Evolutionary conservation across 2,329 filamentous ascomycete genomes (phyloP).

Genomic region (Lasiodiplodia sp.): DNA sequence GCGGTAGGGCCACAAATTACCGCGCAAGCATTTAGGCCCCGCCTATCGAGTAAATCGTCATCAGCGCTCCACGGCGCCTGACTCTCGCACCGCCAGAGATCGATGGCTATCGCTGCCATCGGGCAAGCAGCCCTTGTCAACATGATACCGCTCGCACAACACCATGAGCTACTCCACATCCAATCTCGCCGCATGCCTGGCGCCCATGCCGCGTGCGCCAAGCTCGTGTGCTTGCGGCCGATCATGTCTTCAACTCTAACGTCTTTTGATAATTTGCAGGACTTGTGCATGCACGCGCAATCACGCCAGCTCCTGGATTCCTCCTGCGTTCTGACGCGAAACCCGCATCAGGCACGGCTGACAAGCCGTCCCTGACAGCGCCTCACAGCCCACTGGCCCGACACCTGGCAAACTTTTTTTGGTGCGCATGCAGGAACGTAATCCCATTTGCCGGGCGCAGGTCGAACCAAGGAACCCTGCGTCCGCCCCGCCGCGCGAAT

Average conservation of each 20-base stretch:
- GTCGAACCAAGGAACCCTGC: conserved; percentile 14
- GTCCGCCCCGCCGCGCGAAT: conserved; percentile 11
- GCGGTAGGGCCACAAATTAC: conserved; percentile 23
- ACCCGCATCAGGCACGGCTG: conserved; percentile 1
- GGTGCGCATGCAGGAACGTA: conserved; percentile 9
- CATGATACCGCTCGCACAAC: conserved; percentile 15
- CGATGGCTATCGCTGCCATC: conserved; percentile 13
- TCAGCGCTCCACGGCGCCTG: conserved; percentile 16
- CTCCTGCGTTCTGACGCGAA: conserved; percentile 4
- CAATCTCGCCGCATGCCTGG: conserved; percentile 22
- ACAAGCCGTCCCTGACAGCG: conserved; percentile 3
- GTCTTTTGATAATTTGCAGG: conserved; percentile 10
- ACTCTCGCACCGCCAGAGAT: conserved; percentile 27
- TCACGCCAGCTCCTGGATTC: neutral
- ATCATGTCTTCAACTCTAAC: conserved; percentile 18
- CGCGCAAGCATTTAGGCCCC: conserved; percentile 21
- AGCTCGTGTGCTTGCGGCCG: conserved; percentile 8
- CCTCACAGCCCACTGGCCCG: neutral
- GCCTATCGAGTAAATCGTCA: conserved; percentile 12
- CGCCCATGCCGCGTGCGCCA: conserved; percentile 19
- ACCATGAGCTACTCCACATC: conserved; percentile 8
- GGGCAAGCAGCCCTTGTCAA: conserved; percentile 6
- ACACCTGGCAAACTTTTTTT: conserved; percentile 1
- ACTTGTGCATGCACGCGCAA: neutral
- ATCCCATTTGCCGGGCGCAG: conserved; percentile 8